Evolutionary conservation across 495 filamentous ascomycete genomes (phyloP), one percentile per base, ranked within the genome.

Genomic region (Aspergillus steynii): DNA sequence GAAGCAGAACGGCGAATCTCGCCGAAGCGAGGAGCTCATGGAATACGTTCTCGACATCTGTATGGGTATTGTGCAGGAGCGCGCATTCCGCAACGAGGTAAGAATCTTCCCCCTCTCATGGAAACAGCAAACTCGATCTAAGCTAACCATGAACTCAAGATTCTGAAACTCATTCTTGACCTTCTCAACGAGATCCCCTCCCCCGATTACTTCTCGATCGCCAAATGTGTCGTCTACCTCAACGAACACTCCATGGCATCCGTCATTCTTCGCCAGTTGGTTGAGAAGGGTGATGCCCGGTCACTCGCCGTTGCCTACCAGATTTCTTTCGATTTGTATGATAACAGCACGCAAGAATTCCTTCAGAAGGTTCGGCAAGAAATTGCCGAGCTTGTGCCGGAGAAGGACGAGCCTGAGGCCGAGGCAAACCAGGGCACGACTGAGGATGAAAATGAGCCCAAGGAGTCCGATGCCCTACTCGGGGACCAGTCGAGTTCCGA

Each of bases 261-360:
- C n/a, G 84, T 84, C 42, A 90, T 98, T 65, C 83, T 99, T 37
- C 82, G 83, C 29, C 89, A 93, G 66, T 82, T 99, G 27, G 88
- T 98, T 9, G 80, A 87, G 61, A 90, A 90, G 67, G 91, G 88
- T 8, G 92, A 95, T 65, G 75, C 84, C 20, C 86, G 83, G 55
- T 90, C 92, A 4, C 82, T 89, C 10, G 90, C 94, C 0, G 86
- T 94, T 53, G 96, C 95, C 26, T 98, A 98, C 70, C 96, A 99
- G 69, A 95, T 98, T 31, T 93, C 95, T 2, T 99, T 99, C 70
- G 95, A 98, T 65, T 85, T 99, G 32, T 96, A 96, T 75, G 95
- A 97, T 72, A 98, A 98, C 65, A 94, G 94, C 67, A 97, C 95
- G 0, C 95, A 99, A 68, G 94, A 97, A 66, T 99, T 98, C 68